Evolutionary conservation across 805 yeast species (phyloP).

Genomic region (Ogataea allantospora): DNA sequence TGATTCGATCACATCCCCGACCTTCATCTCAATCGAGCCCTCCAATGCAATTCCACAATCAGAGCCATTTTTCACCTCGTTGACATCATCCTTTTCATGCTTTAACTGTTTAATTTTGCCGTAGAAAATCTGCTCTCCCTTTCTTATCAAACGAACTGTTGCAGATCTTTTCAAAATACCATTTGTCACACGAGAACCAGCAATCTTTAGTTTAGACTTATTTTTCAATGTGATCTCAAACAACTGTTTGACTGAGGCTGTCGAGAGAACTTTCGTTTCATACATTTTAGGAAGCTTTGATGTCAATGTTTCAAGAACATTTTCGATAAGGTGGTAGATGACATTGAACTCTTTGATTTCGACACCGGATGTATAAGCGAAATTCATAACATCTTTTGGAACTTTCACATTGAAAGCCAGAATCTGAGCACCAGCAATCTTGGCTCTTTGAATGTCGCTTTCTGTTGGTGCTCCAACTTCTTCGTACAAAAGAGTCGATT

Average conservation of each 20-base stretch:
- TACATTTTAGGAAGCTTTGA: constrained; percentile 60
- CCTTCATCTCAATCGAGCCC: constrained; percentile 31
- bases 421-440: constrained; percentile 67
- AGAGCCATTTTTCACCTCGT: constrained; percentile 75
- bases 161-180: constrained; percentile 68
- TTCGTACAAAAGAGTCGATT: constrained; percentile 61
- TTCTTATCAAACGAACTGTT: constrained; percentile 35
- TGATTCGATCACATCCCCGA: constrained; percentile 74
- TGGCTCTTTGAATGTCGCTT: constrained; percentile 64
- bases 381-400: constrained; percentile 58
- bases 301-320: constrained; percentile 66
- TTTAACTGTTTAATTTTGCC: constrained; percentile 65
- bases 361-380: constrained; percentile 59
- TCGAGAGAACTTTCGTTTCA: constrained; percentile 65
- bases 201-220: constrained; percentile 59
- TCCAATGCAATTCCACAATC: constrained; percentile 88
- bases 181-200: constrained; percentile 78
- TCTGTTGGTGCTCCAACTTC: constrained; percentile 80
- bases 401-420: constrained; percentile 74
- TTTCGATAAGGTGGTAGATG: constrained; percentile 85
- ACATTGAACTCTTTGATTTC: constrained; percentile 65
- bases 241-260: constrained; percentile 65
- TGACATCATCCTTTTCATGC: constrained; percentile 75
- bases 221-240: constrained; percentile 65
- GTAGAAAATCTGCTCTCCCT: constrained; percentile 47